Conservation (phyloP, 495 filamentous ascomycete species). For the Trypethelium eluteriae region DNA sequence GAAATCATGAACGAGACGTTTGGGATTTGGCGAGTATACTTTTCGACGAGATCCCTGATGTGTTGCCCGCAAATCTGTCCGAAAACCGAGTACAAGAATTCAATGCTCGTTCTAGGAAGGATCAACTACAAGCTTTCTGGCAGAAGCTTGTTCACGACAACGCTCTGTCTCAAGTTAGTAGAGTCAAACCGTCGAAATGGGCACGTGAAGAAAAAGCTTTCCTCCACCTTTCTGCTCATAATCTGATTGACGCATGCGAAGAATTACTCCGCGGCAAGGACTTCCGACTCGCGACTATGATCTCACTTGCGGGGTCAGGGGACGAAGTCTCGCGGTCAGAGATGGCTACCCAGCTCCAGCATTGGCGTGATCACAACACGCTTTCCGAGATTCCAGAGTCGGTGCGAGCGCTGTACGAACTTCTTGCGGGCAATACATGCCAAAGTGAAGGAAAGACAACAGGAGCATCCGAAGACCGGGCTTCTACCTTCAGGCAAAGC, state of each 20-base stretch:
- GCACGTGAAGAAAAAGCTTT: conserved; percentile 75
- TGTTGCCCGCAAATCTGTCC: conserved; percentile 41
- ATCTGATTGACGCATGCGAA: conserved; percentile 72
- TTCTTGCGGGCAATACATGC: conserved; percentile 77
- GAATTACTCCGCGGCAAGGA: conserved; percentile 63
- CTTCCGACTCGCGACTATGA: conserved; percentile 71
- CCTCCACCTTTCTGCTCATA: conserved; percentile 66
- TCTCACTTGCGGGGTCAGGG: conserved; percentile 58
- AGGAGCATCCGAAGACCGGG: conserved; percentile 63
- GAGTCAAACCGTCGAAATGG: conserved; percentile 33
- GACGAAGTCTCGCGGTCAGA: conserved; percentile 57
- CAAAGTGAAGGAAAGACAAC: conserved; percentile 68
- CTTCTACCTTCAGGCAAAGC: conserved; percentile 66
- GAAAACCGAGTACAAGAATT: conserved; percentile 42
- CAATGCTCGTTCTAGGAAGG: conserved; percentile 43
- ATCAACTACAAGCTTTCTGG: conserved; percentile 55
- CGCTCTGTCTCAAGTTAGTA: conserved; percentile 42
- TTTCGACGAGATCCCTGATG: conserved; percentile 60
- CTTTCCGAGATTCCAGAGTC: conserved; percentile 81
- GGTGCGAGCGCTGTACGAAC: conserved; percentile 78
- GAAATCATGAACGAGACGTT: conserved; percentile 50
- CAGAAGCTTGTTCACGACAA: conserved; percentile 51
- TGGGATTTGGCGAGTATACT: conserved; percentile 79
- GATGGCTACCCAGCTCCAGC: conserved; percentile 67
- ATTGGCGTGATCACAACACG: conserved; percentile 73